A percentile compares a stretch with the other conserved stretches of the same genome.
Conservation (phyloP, 352 stramenopile species). For the Globisporangium mamillatum region DNA sequence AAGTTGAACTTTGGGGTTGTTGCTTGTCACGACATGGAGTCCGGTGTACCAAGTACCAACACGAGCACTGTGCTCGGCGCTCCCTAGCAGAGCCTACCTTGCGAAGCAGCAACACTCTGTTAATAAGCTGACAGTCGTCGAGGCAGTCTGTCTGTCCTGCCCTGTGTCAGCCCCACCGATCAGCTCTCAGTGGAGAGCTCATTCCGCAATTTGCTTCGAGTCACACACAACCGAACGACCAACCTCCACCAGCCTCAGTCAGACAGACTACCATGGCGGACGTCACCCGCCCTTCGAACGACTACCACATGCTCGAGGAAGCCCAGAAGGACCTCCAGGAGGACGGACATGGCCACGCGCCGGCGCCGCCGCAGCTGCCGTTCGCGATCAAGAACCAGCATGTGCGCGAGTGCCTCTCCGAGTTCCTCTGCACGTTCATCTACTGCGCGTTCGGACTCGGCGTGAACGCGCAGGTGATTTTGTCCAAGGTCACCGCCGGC, state of each 20-base stretch:
- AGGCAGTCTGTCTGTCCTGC: neutral
- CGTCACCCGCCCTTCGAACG: conserved; percentile 8
- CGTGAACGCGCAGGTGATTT: conserved; percentile 27
- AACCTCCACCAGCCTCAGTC: neutral
- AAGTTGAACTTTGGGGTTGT: neutral
- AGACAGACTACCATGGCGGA: neutral
- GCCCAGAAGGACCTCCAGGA: conserved; percentile 20
- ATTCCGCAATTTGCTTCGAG: conserved; percentile 10
- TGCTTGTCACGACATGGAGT: neutral
- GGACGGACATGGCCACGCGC: neutral
- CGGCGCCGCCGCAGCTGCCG: conserved; percentile 14
- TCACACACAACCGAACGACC: neutral
- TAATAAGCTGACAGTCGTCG: neutral
- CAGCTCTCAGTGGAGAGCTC: neutral
- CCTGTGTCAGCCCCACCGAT: neutral
- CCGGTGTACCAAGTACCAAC: neutral
- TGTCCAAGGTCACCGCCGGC: too few relatives aligned
- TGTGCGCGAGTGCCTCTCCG: conserved; percentile 34
- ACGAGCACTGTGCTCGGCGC: neutral
- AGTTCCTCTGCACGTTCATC: conserved; percentile 40
- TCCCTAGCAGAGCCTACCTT: neutral
- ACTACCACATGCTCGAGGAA: conserved; percentile 21
- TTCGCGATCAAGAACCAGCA: conserved; percentile 27
- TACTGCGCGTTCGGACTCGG: conserved; percentile 25
- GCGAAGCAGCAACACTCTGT: neutral